Conservation (phyloP, 2,329 filamentous ascomycete species). For the Clonostachys solani region DNA sequence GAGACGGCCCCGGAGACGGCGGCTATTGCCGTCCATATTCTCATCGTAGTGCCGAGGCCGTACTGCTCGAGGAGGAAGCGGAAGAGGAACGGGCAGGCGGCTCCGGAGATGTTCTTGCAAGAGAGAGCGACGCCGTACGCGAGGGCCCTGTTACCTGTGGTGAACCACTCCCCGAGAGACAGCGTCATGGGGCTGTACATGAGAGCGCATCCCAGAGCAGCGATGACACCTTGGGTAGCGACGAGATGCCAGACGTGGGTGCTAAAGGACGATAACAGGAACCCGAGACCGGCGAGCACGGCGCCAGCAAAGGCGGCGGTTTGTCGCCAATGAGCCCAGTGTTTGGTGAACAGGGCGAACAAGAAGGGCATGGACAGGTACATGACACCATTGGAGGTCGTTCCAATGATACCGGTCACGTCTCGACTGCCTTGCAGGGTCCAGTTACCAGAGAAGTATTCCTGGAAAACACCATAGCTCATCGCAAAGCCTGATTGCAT, state of each 20-base stretch:
- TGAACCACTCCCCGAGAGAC: conserved; percentile 9
- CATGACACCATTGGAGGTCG: conserved; percentile 9
- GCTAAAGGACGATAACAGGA: conserved; percentile 7
- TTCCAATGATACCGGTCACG: conserved; percentile 8
- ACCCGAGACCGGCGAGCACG: conserved; percentile 4
- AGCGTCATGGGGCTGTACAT: conserved; percentile 8
- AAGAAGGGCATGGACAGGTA: conserved; percentile 10
- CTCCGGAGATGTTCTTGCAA: conserved; percentile 8
- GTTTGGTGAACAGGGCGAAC: conserved; percentile 7
- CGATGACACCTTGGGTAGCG: conserved; percentile 6
- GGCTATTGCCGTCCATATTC: conserved; percentile 6
- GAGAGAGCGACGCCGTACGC: conserved; percentile 9
- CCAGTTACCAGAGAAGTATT: conserved; percentile 7
- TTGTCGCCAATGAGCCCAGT: conserved; percentile 7
- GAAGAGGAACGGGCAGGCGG: conserved; percentile 7
- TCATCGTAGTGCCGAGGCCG: conserved; percentile 6
- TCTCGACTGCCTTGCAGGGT: conserved; percentile 3
- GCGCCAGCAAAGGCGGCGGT: conserved; percentile 5
- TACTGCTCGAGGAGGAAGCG: conserved; percentile 5
- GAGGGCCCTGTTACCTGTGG: conserved; percentile 6
- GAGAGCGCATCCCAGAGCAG: conserved; percentile 7
- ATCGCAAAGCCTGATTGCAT: conserved; percentile 7
- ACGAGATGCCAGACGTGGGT: conserved; percentile 7
- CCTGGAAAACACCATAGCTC: conserved; percentile 11
- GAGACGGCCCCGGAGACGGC: conserved; percentile 3